Conservation (phyloP, 495 filamentous ascomycete genomes). For the Penicillium angulare region DNA sequence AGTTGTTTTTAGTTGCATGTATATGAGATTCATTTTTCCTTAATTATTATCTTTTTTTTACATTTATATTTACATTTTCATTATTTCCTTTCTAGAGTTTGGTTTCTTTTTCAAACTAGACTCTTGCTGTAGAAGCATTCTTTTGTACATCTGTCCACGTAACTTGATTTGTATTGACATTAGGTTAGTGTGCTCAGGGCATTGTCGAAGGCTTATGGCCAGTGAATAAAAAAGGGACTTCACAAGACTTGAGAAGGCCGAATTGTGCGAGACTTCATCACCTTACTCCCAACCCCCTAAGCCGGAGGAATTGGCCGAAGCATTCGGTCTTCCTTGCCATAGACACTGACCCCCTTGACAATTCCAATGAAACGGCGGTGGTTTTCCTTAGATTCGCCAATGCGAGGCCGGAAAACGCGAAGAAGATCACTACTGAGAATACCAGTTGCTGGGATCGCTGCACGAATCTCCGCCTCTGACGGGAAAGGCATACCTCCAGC, state of each 20-base stretch:
- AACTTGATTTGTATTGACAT: too few species aligned
- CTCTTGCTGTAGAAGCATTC: too few species aligned
- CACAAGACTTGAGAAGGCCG: not conserved
- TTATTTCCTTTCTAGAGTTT: not conserved
- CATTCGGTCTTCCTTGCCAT: constrained; percentile 45
- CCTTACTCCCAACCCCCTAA: too few species aligned
- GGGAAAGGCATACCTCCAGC: constrained; percentile 43
- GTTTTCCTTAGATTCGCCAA: constrained; percentile 50
- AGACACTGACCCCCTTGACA: constrained; percentile 47
- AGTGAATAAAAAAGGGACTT: too few species aligned
- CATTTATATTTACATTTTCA: constrained; percentile 6
- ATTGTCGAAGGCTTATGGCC: too few species aligned
- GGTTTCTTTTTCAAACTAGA: not conserved
- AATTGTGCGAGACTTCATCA: not conserved
- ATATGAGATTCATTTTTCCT: constrained; percentile 7
- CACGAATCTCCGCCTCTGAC: constrained; percentile 67
- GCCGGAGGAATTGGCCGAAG: constrained; percentile 41
- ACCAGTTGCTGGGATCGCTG: constrained; percentile 64
- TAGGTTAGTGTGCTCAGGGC: too few species aligned
- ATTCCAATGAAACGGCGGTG: constrained; percentile 45
- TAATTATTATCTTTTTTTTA: not conserved
- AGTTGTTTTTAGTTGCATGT: constrained; percentile 18
- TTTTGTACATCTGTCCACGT: too few species aligned
- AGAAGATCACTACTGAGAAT: constrained; percentile 63
- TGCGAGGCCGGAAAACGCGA: constrained; percentile 57